A percentile compares a stretch with the other conserved stretches of the same genome.
phyloP scores from a whole-genome alignment of 2,329 filamentous ascomycete species.

The Phoma herbarum region DNA sequence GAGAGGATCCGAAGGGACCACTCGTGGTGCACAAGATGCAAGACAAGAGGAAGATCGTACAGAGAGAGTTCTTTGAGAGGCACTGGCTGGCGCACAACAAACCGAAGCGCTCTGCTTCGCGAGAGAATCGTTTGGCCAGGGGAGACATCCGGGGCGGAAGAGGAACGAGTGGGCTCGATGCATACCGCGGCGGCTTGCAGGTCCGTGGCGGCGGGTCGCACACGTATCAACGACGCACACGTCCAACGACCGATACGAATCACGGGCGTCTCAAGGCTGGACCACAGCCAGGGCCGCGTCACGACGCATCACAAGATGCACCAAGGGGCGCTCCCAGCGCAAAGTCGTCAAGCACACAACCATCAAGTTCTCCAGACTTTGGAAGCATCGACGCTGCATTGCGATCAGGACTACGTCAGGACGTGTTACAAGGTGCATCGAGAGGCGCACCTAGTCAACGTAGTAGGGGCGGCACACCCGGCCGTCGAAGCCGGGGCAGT shows the following conservation, averaged over 20 bases:
- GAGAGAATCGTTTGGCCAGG: background rate
- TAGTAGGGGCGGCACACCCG: background rate
- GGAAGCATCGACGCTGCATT: background rate
- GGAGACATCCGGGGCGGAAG: slow-evolving; percentile 2
- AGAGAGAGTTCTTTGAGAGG: slow-evolving; percentile 22
- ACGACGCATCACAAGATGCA: background rate
- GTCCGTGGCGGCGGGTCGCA: too few species aligned
- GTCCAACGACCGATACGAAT: background rate
- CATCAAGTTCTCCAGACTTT: background rate
- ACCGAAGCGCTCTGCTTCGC: background rate
- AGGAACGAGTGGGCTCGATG: background rate
- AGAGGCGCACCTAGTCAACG: background rate
- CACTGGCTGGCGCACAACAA: slow-evolving; percentile 25
- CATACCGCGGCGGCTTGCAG: background rate
- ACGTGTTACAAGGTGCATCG: background rate
- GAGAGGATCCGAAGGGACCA: slow-evolving; percentile 30
- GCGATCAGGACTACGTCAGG: background rate
- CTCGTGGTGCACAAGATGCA: slow-evolving; percentile 30
- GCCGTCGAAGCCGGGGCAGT: too few species aligned
- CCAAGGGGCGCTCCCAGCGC: background rate
- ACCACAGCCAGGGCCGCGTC: background rate
- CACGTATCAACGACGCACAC: background rate
- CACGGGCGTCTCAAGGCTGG: background rate
- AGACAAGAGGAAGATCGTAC: slow-evolving; percentile 20
- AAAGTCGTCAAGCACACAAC: background rate